Conservation (phyloP, 805 yeast species). For the Lipomyces yamanashiensis region DNA sequence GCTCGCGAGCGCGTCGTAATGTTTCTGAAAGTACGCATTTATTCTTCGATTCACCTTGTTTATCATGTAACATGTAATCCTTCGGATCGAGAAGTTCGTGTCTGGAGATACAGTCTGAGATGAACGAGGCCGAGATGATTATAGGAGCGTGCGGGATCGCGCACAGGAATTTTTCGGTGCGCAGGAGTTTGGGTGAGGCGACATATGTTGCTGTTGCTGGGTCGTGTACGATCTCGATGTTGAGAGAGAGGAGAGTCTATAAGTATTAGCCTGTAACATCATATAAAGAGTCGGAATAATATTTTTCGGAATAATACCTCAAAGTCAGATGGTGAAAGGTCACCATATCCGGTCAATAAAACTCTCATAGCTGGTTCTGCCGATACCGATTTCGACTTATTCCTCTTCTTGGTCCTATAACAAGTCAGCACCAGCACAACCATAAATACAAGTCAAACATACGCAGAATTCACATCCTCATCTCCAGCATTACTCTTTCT, state of each 20-base stretch:
- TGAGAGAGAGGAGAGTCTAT: constrained; percentile 52
- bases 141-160: constrained; percentile 59
- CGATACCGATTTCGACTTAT: constrained; percentile 38
- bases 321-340: constrained; percentile 14
- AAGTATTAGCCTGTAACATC: neutral
- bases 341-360: constrained; percentile 37
- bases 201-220: constrained; percentile 50
- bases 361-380: constrained; percentile 23
- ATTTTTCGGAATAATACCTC: no score
- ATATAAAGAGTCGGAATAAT: no score
- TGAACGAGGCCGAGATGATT: constrained; percentile 41
- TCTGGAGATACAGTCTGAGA: constrained; percentile 29
- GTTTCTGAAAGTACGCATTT: constrained; percentile 34
- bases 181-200: constrained; percentile 77
- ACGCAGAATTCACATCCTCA: neutral
- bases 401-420: constrained; percentile 40
- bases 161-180: constrained; percentile 85
- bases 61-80: constrained; percentile 38
- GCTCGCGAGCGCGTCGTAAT: constrained; percentile 35
- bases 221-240: constrained; percentile 56
- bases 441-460: neutral
- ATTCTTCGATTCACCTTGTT: constrained; percentile 44
- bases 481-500: constrained; percentile 10
- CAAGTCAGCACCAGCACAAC: neutral
- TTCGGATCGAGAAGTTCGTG: constrained; percentile 33